These are phyloP conservation scores for Tolypocladium endophyticum DNA, from an alignment of 2,329 filamentous ascomycete genomes.

Conservation along the genomic window DNA sequence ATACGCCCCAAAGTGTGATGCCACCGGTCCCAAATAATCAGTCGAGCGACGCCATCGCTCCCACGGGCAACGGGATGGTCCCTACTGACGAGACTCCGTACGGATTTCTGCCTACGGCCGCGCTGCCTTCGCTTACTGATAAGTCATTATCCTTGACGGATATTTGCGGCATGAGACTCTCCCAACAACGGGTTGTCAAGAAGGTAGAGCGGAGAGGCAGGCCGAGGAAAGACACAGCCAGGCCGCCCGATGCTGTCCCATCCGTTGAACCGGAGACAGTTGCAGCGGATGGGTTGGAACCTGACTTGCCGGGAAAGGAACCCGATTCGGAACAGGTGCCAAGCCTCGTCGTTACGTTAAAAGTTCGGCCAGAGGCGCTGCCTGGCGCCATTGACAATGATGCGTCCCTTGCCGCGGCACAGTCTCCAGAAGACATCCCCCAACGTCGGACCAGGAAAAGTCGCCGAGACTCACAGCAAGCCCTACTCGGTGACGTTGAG, in stretches of 20 bases:
- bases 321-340: background rate
- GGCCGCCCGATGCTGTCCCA: no score
- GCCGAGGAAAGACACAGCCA: background rate
- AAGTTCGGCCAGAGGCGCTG: background rate
- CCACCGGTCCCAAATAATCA: background rate
- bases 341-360: background rate
- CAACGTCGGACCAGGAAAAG: background rate
- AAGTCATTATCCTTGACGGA: background rate
- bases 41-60: background rate
- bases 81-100: background rate
- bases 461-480: background rate
- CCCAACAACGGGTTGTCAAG: background rate
- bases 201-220: background rate
- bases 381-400: background rate
- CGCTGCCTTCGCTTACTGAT: background rate
- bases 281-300: background rate
- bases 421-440: background rate
- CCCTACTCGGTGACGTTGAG: background rate
- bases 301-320: background rate
- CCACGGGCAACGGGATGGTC: background rate
- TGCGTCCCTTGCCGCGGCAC: background rate
- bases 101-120: background rate
- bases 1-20: conserved; percentile 1
- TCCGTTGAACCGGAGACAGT: background rate
- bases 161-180: background rate